phyloP scores from a whole-genome alignment of 225 moss, liverwort and hornwort species.

The Antitrichia curtipendula region DNA sequence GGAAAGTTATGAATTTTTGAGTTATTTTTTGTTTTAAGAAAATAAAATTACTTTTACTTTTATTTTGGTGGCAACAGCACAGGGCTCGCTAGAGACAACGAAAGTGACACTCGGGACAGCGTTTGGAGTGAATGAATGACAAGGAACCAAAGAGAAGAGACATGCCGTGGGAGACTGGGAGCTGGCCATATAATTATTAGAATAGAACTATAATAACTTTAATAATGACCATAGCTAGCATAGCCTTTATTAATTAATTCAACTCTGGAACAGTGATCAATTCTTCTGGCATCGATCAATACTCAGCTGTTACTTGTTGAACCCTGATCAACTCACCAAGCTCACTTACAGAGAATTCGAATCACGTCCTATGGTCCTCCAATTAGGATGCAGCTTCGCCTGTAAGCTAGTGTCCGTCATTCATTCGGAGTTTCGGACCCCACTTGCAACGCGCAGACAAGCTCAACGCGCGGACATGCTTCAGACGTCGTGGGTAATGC shows the following conservation, averaged over 20 bases:
- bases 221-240: no score
- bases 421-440: neutral
- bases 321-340: neutral
- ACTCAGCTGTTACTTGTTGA: neutral
- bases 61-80: no score
- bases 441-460: neutral
- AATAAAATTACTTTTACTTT: no score
- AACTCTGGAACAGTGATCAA: neutral
- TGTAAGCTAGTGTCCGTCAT: neutral
- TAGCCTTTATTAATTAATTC: no score
- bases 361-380: neutral
- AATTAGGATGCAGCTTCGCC: neutral
- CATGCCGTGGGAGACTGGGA: no score
- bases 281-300: no score
- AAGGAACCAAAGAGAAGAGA: neutral
- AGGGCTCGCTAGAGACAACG: no score
- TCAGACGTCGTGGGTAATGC: neutral
- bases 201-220: neutral
- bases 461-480: neutral
- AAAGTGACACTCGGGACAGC: neutral
- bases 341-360: neutral
- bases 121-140: neutral
- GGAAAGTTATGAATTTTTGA: no score
- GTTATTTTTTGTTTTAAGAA: no score
- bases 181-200: neutral